Base-by-base conservation (phyloP, 1,284 basidiomycete genomes). In the Sanghuangporus weigelae region DNA sequence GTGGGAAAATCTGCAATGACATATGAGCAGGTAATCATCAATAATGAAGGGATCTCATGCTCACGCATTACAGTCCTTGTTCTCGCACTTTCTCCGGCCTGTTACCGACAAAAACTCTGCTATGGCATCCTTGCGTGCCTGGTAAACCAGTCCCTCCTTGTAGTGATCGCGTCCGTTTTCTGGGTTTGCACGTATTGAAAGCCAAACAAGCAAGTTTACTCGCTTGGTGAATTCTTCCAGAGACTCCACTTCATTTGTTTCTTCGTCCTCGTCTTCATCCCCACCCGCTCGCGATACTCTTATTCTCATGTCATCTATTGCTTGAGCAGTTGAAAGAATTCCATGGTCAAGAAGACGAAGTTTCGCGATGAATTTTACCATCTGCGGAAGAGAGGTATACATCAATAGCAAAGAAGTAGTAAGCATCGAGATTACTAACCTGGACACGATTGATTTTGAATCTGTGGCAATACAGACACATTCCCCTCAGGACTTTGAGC, bases 391-490 rank as follows among this genome's bases (percentile, higher is more conserved):
- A 7, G 44, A 46, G 44, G 44, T 21, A 2, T 49, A 23, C 61
- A 53, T 38, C 21, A 51, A 42, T 39, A 64, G 2, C 36, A 21
- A n/a, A 16, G 16, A 12, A 14, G 36, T 23, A 14, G 59, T 65
- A 64, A 48, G 64, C n/a, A 40, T 36, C 36, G 58, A 57, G 35
- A 23, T 40, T 35, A 79, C 91, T 70, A 73, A 96, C 95, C 76
- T 84, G 79, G n/a, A 87, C 80, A 70, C 89, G 82, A 67, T 83
- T 83, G 70, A 91, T 78, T 76, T 96, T 95, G 79, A 99, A 98
- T 69, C 83, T 85, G 76, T 99, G 96, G 77, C 97, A 99, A 77
- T 93, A 98, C 72, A 97, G 78, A 78, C 97, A 99, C n/a, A 88
- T 90, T 50, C 89, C 90, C 60, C 95, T 87, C 14, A 99, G 80